Base-by-base conservation (phyloP, 768 basidiomycete species). In the Psilocybe tampanensis region DNA sequence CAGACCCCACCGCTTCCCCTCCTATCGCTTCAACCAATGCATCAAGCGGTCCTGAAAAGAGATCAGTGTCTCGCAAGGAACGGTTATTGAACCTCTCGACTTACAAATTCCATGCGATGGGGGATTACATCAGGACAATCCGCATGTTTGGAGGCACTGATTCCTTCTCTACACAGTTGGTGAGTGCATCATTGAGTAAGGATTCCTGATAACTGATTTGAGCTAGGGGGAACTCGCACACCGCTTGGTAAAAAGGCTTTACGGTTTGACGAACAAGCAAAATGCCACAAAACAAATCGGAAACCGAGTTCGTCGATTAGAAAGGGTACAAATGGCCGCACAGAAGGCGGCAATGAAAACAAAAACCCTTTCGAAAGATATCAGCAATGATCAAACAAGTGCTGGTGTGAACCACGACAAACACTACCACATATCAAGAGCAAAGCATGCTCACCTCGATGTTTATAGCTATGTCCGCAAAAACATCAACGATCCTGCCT, bases 201-300 rank as follows among this genome's bases (percentile, higher is more conserved):
- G n/a, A n/a, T 29, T 21, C 12, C 34, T 32, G 19, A 41, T 23
- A 52, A 19, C 34, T 52, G 9, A 29, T 29, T 5, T 29, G 9
- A 5, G 29, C 29, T n/a, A 81, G 78, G 76, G 77, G 0, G 78
- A 83, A 55, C 68, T 75, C 0, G 71, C 76, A n/a, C 81, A 82
- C 52, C 60, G 67, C 0, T 57, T 64, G 0, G 64, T 76, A 9
- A 82, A 83, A 63, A 59, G 58, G 0, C 64, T 76, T 24, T 82
- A 79, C 43, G 53, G 54, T 0, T 34, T 60, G 0, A 76, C 73
- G 0, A 77, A 75, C 61, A 79, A 79, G 55, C 67, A 62, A 5
- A 44, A 75, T 42, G 41, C 41, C 5, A 3, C 13, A 13, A 17
- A 19, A 6, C 41, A 42, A 29, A 29, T 29, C 5, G 29, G 5